These are phyloP conservation scores for Nicotiana attenuata DNA, from an alignment of 257 asterid species.

Conservation along the genomic window DNA sequence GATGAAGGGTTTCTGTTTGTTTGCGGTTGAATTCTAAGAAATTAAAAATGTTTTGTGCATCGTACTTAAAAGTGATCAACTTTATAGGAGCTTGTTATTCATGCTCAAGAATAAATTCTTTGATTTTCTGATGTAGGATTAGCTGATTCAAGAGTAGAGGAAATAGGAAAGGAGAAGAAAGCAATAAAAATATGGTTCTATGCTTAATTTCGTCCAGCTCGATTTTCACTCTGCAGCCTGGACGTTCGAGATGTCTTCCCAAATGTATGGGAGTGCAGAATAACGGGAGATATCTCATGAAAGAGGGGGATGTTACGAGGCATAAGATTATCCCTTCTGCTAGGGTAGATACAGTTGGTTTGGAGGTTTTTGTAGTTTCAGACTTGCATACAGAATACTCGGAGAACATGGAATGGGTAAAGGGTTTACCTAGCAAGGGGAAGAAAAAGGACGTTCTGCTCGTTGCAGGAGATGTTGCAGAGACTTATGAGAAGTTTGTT, in stretches of 20 bases:
- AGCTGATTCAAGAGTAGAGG: neutral
- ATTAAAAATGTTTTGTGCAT: neutral
- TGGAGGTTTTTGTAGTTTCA: conserved; percentile 61
- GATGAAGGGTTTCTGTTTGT: neutral
- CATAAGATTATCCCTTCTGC: conserved; percentile 35
- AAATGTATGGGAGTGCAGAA: conserved; percentile 14
- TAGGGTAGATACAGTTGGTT: conserved; percentile 15
- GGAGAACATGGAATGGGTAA: conserved; percentile 73
- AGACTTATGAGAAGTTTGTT: conserved; percentile 54
- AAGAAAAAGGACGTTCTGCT: conserved; percentile 45
- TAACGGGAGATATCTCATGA: conserved; percentile 3
- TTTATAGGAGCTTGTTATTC: neutral
- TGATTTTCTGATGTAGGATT: neutral
- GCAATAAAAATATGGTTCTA: conserved; percentile 26
- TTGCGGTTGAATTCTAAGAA: neutral
- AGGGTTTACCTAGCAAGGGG: conserved; percentile 27
- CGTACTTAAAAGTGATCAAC: neutral
- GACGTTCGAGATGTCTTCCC: conserved; percentile 6
- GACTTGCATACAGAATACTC: conserved; percentile 80
- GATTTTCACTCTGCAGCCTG: conserved; percentile 18
- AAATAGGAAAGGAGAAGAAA: neutral
- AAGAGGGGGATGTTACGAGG: conserved; percentile 22
- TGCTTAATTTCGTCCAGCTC: conserved; percentile 27
- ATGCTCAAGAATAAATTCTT: neutral
- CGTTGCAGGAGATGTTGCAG: conserved; percentile 92